Conservation (phyloP, 345 rosid species). For the Rhizophora mangle region DNA sequence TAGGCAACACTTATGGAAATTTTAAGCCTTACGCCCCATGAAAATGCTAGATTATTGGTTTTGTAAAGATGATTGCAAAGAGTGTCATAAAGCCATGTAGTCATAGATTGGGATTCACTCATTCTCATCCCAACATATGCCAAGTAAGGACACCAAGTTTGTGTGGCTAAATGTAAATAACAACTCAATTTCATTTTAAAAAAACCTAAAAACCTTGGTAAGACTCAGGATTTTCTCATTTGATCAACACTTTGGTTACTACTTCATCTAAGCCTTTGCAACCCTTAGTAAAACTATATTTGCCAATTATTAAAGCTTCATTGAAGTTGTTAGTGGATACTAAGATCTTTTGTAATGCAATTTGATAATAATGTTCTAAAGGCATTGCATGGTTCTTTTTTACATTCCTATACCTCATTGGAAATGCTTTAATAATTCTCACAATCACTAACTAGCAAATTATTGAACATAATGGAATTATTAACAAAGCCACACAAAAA, state of each 20-base stretch:
- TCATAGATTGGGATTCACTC: constrained; percentile 12
- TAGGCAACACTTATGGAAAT: constrained; percentile 18
- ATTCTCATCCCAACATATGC: constrained; percentile 5
- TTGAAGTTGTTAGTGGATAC: constrained; percentile 7
- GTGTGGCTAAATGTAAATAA: constrained; percentile 10
- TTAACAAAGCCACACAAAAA: too few relatives aligned
- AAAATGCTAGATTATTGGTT: background rate
- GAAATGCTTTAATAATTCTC: background rate
- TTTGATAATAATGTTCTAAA: background rate
- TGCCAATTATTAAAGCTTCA: too few relatives aligned
- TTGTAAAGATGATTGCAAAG: constrained; percentile 12
- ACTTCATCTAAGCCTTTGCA: too few relatives aligned
- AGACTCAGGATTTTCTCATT: too few relatives aligned
- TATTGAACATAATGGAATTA: background rate
- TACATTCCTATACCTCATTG: background rate
- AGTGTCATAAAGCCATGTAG: constrained; percentile 11
- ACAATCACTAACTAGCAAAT: background rate
- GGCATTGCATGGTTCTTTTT: background rate
- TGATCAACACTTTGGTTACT: too few relatives aligned
- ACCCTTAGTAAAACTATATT: too few relatives aligned
- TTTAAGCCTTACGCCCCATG: constrained; percentile 12
- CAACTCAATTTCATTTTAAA: constrained; percentile 7
- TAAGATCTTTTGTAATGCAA: constrained; percentile 1
- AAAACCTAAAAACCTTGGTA: constrained; percentile 9
- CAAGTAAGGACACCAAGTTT: constrained; percentile 10